Evolutionary conservation across 129 eudicot genomes (phyloP), one percentile per base, ranked within the genome.

Genomic region (carrot (Daucus carota)): DNA sequence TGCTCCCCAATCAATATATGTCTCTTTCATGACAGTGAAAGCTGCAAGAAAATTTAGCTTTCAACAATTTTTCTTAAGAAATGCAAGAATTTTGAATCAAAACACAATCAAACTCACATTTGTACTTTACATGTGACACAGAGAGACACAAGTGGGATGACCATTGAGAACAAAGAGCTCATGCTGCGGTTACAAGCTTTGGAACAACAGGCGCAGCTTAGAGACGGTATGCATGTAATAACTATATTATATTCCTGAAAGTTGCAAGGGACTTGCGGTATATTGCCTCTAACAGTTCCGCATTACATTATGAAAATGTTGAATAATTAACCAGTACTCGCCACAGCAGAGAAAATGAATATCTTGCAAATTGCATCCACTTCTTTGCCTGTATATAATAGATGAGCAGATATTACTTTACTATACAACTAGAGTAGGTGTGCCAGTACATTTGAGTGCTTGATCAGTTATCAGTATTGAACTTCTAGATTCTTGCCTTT

Each of bases 161-260:
- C 94, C 50, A 50, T 83, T 47, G 98, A 90, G 88, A 93, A 93
- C 87, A 93, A 88, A 82, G 96, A 90, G 75, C 98, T 93, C 75
- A 88, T 87, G 79, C 80, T 93, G 81, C 87, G 96, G 74, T 77
- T 93, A 79, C 89, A 93, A 75, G 92, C 98, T 26, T 47, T 93
- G 95, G 96, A 93, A 83, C 98, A 93, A 80, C 92, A 90, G 46
- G 98, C 95, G 48, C 89, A 84, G 63, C 96, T 93, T 36, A 84
- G 95, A 87, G 94, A 93, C 70, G 98, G 98, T 88, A 90, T 84
- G 82, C 62, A 41, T 65, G 31, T 74, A 72, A 29, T 78, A 8
- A 28, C 29, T 63, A 13, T 63, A 31, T 63, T 63, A 63, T 29
- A 63, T 29, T 31, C 38, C 34, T 14, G 3, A 14, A n/a, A 0